A percentile compares a stretch with the other conserved stretches of the same genome.
Evolutionary conservation across 768 basidiomycete species (phyloP).

Genomic region (Lentinula guzmanii): DNA sequence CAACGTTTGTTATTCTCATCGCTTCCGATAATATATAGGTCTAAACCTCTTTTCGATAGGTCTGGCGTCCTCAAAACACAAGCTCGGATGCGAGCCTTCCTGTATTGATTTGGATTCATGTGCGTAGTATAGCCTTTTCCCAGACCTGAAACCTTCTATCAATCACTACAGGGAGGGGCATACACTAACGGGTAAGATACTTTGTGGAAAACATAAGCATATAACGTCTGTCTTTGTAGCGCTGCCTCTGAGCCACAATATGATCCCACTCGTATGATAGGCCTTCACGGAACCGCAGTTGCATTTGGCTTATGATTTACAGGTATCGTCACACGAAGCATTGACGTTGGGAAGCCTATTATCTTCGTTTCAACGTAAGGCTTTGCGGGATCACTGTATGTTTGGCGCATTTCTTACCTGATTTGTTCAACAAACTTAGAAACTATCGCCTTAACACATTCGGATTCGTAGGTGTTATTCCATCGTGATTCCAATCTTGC

Average conservation of each 20-base stretch:
- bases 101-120: conserved; percentile 32
- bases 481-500: neutral
- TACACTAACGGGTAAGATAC: conserved; percentile 33
- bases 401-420: neutral
- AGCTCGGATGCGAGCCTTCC: conserved; percentile 24
- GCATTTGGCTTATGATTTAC: neutral
- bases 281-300: neutral
- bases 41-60: conserved; percentile 14
- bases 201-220: neutral
- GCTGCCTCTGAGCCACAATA: conserved; percentile 33
- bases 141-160: neutral
- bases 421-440: conserved; percentile 16
- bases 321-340: conserved; percentile 47
- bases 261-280: conserved; percentile 40
- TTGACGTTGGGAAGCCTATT: conserved; percentile 42
- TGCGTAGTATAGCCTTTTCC: conserved; percentile 9
- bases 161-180: conserved; percentile 36
- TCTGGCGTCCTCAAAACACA: conserved; percentile 27
- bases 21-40: neutral
- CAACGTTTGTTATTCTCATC: conserved; percentile 29
- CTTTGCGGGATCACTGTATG: neutral
- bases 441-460: conserved; percentile 57
- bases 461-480: conserved; percentile 37
- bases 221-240: conserved; percentile 19
- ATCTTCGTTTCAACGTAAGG: conserved; percentile 48